Conservation (phyloP, 176 grass and related monocot genomes). For the Ampelocalamus luodianensis region DNA sequence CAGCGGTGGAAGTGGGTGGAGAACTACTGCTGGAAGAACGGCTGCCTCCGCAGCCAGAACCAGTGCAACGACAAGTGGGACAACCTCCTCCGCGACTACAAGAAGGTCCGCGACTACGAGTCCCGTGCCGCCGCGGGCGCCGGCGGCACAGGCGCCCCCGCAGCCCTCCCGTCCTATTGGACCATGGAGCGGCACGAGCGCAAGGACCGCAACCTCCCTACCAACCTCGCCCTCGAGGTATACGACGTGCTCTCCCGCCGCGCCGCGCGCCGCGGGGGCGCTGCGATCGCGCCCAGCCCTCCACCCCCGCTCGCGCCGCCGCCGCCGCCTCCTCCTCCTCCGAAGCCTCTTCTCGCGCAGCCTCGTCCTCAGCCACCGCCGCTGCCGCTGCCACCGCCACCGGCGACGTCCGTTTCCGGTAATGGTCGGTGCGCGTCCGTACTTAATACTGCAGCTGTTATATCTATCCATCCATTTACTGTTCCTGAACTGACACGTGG, state of each 20-base stretch:
- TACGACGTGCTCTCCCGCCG: constrained; percentile 83
- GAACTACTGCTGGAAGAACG: constrained; percentile 97
- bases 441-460: constrained; percentile 38
- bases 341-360: constrained; percentile 27
- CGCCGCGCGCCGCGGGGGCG: constrained; percentile 59
- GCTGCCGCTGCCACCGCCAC: constrained; percentile 40
- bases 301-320: constrained; percentile 37
- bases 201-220: constrained; percentile 90
- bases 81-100: constrained; percentile 99
- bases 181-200: constrained; percentile 86
- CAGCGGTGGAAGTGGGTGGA: constrained; percentile 99
- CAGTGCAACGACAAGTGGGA: constrained; percentile 99
- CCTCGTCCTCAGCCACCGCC: background rate
- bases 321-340: constrained; percentile 18
- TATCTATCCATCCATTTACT: constrained; percentile 47
- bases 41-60: constrained; percentile 97
- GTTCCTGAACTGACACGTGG: constrained; percentile 34
- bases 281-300: constrained; percentile 29
- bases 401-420: constrained; percentile 93
- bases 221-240: constrained; percentile 84
- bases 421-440: constrained; percentile 43
- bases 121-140: constrained; percentile 34
- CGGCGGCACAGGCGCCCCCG: background rate
- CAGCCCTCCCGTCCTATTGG: constrained; percentile 67
- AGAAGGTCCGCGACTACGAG: constrained; percentile 97